Conservation (phyloP, 2,329 filamentous ascomycete species). For the Elsinoe arachidis region DNA sequence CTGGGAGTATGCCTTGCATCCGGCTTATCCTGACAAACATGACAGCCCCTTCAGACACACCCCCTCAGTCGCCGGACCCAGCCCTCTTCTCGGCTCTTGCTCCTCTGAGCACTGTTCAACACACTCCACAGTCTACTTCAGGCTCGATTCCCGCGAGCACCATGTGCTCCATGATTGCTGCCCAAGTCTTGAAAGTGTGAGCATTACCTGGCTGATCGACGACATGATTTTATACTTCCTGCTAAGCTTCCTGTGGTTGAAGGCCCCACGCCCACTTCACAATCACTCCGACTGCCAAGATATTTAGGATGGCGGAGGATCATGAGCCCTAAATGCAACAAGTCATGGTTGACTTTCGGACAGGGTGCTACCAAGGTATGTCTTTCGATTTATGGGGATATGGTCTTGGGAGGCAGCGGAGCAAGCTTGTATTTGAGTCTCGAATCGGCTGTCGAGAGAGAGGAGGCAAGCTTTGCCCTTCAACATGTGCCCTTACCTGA, state of each 20-base stretch:
- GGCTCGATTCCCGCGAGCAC: not conserved
- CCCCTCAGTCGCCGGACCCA: no score
- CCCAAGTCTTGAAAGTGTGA: not conserved
- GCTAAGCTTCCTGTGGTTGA: not conserved
- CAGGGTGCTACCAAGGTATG: not conserved
- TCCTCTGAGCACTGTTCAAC: no score
- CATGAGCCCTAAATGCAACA: slow-evolving; percentile 5
- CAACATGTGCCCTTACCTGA: not conserved
- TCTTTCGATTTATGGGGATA: not conserved
- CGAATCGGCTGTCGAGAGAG: not conserved
- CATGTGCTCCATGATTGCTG: not conserved
- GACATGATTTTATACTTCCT: not conserved
- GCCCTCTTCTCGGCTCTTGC: no score
- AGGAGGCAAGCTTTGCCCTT: no score
- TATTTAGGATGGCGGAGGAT: not conserved
- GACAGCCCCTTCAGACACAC: no score
- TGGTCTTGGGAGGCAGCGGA: not conserved
- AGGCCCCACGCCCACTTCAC: not conserved
- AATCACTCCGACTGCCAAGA: not conserved
- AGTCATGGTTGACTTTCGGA: not conserved
- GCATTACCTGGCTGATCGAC: not conserved
- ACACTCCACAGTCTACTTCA: not conserved
- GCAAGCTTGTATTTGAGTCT: not conserved
- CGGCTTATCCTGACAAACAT: no score
- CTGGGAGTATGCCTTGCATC: no score